A percentile compares a stretch with the other conserved stretches of the same genome.
These are phyloP conservation scores for Penicillium sp. DNA, from an alignment of 2,329 filamentous ascomycete species.

Conservation along the genomic window DNA sequence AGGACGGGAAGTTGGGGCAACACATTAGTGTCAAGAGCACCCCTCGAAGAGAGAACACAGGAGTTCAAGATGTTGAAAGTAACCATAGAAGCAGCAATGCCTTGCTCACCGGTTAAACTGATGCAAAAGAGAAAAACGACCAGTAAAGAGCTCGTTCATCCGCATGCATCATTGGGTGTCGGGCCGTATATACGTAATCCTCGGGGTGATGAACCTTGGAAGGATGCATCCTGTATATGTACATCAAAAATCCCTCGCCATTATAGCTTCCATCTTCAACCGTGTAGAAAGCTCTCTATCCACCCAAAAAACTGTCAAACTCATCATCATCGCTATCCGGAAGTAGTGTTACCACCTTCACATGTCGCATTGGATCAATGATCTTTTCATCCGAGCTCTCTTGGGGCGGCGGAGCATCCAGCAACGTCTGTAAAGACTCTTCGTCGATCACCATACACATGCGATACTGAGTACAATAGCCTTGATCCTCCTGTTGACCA, in stretches of 20 bases:
- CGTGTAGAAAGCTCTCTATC: background rate
- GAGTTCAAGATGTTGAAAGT: background rate
- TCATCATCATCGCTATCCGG: background rate
- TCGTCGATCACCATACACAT: conserved; percentile 3
- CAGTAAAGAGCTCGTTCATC: too few relatives aligned
- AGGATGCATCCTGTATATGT: too few relatives aligned
- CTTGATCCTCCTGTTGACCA: background rate
- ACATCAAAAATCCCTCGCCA: background rate
- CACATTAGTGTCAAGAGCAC: background rate
- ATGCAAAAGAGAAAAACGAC: too few relatives aligned
- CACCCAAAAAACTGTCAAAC: conserved; percentile 1
- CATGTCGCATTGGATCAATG: background rate
- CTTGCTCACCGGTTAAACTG: background rate
- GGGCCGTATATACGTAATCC: too few relatives aligned
- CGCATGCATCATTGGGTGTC: too few relatives aligned
- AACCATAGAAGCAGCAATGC: background rate
- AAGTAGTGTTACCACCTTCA: background rate
- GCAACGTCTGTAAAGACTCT: background rate
- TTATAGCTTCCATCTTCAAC: background rate
- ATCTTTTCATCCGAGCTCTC: background rate
- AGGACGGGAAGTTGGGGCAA: background rate
- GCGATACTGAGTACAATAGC: background rate
- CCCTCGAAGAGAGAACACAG: background rate
- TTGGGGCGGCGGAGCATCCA: background rate
- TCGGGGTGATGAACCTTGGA: too few relatives aligned